These are phyloP conservation scores for Umbellularia californica DNA, from an alignment of 164 flowering plant genomes.

Conservation along the genomic window DNA sequence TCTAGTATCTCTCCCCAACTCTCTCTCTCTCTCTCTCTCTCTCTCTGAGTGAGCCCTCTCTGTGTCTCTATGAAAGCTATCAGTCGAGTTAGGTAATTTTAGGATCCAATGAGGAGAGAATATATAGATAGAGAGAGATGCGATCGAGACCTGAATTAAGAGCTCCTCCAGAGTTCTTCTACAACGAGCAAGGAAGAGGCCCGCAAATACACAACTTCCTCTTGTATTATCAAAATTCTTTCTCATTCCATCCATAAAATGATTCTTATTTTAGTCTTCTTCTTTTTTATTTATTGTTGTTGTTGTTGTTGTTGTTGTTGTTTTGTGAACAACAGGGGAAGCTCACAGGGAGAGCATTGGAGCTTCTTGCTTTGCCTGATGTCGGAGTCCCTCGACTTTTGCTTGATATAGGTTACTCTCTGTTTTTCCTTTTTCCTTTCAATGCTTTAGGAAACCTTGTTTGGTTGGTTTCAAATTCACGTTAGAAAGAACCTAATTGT, in stretches of 20 bases:
- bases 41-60: too few relatives aligned
- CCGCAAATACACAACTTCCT: constrained; percentile 90
- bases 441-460: too few relatives aligned
- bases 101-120: too few relatives aligned
- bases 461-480: too few relatives aligned
- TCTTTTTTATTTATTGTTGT: background rate
- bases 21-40: too few relatives aligned
- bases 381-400: constrained; percentile 81
- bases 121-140: constrained; percentile 18
- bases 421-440: too few relatives aligned
- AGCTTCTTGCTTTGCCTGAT: constrained; percentile 88
- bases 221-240: constrained; percentile 83
- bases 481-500: too few relatives aligned
- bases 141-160: constrained; percentile 71
- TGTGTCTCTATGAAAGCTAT: too few relatives aligned
- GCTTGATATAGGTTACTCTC: constrained; percentile 68
- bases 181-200: constrained; percentile 71
- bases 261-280: background rate
- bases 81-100: too few relatives aligned
- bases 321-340: constrained; percentile 37
- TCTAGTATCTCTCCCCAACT: too few relatives aligned
- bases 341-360: constrained; percentile 86
- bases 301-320: background rate
- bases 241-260: background rate
- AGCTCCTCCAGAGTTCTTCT: constrained; percentile 95